phyloP scores from a whole-genome alignment of 2,329 filamentous ascomycete genomes.

The Didymella pomorum region DNA sequence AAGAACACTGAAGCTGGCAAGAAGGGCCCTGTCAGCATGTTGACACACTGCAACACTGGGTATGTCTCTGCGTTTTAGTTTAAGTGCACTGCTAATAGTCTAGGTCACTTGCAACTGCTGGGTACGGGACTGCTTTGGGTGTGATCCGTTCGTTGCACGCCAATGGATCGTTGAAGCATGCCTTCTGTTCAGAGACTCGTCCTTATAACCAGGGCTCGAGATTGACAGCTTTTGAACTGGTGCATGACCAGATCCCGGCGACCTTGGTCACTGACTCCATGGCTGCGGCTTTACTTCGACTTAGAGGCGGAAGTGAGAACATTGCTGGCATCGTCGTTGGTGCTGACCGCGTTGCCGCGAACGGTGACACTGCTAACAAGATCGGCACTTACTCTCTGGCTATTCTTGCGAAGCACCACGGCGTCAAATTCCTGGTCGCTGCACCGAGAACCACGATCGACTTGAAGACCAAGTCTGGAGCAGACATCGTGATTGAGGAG shows the following conservation, averaged over 20 bases:
- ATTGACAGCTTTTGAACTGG: slow-evolving; percentile 94
- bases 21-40: slow-evolving; percentile 72
- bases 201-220: slow-evolving; percentile 98
- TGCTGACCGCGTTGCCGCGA: slow-evolving; percentile 92
- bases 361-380: slow-evolving; percentile 98
- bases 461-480: slow-evolving; percentile 76
- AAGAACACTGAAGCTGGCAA: slow-evolving; percentile 62
- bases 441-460: slow-evolving; percentile 96
- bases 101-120: slow-evolving; percentile 90
- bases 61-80: slow-evolving; percentile 45
- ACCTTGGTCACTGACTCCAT: slow-evolving; percentile 96
- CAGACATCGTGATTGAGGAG: slow-evolving; percentile 89
- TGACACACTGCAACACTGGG: slow-evolving; percentile 99
- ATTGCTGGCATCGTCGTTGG: slow-evolving; percentile 92
- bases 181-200: slow-evolving; percentile 95
- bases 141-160: slow-evolving; percentile 86
- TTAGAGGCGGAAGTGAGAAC: slow-evolving; percentile 66
- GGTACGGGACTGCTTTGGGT: slow-evolving; percentile 94
- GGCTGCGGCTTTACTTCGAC: slow-evolving; percentile 83
- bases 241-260: slow-evolving; percentile 88
- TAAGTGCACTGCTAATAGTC: slow-evolving; percentile 29
- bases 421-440: slow-evolving; percentile 92
- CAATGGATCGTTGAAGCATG: slow-evolving; percentile 73
- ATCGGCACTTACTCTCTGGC: slow-evolving; percentile 94
- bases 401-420: slow-evolving; percentile 87